A percentile compares a stretch with the other conserved stretches of the same genome.
phyloP scores from a whole-genome alignment of 169 alveolate species.

The Haemoproteus tartakovskyi region DNA sequence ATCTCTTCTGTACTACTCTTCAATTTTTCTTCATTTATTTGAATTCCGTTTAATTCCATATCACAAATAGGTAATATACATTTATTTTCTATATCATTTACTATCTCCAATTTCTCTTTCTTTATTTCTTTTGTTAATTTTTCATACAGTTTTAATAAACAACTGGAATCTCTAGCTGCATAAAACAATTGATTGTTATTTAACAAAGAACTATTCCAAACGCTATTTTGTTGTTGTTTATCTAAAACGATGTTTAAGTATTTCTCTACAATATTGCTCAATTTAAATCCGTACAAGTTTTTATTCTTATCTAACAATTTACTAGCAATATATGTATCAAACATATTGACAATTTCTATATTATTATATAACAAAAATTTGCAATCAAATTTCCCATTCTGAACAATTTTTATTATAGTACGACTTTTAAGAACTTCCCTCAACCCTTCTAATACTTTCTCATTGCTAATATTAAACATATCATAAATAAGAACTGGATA shows the following conservation, averaged over 20 bases:
- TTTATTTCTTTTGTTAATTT: constrained; percentile 73
- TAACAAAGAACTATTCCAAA: constrained; percentile 76
- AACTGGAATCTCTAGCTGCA: constrained; percentile 83
- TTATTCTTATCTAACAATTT: constrained; percentile 77
- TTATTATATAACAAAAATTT: constrained; percentile 70
- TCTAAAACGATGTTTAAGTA: constrained; percentile 75
- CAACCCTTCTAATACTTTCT: constrained; percentile 65
- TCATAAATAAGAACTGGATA: constrained; percentile 74
- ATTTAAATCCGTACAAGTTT: constrained; percentile 74
- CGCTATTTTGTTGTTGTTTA: constrained; percentile 82
- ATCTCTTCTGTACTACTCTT: constrained; percentile 71
- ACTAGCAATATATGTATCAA: constrained; percentile 83
- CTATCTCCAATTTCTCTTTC: constrained; percentile 69
- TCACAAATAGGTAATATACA: constrained; percentile 81
- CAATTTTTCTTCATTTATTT: constrained; percentile 73
- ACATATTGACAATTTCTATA: constrained; percentile 67
- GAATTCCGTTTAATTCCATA: constrained; percentile 84
- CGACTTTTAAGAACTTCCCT: constrained; percentile 60
- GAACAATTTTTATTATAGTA: constrained; percentile 74
- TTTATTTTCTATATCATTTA: constrained; percentile 78
- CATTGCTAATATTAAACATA: constrained; percentile 66
- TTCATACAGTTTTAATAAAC: constrained; percentile 77
- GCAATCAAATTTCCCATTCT: constrained; percentile 84
- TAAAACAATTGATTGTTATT: constrained; percentile 80
- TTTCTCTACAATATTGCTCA: constrained; percentile 79